phyloP scores from a whole-genome alignment of 2,329 filamentous ascomycete species.

The Fusarium dlaminii region DNA sequence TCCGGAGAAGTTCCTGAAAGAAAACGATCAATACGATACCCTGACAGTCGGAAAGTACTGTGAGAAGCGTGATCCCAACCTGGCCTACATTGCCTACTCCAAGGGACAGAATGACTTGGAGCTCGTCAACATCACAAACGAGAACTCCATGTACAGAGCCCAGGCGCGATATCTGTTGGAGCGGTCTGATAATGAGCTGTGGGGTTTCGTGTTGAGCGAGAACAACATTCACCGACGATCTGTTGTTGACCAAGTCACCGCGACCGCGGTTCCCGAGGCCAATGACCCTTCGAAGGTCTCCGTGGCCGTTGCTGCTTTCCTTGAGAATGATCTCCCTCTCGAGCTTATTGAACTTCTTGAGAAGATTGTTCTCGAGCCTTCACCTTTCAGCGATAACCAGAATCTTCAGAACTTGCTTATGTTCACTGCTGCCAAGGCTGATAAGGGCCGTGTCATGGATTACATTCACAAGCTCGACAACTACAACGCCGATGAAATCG shows the following conservation, averaged over 20 bases:
- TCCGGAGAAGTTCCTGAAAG: constrained; percentile 95
- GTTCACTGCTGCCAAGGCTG: constrained; percentile 95
- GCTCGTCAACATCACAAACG: constrained; percentile 96
- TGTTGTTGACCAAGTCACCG: constrained; percentile 94
- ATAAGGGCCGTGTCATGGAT: constrained; percentile 93
- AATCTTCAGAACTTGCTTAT: constrained; percentile 96
- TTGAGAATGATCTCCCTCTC: constrained; percentile 87
- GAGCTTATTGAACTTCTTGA: constrained; percentile 97
- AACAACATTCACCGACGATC: constrained; percentile 97
- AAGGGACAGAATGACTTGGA: constrained; percentile 98
- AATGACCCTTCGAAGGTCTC: constrained; percentile 95
- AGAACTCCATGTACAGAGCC: constrained; percentile 99
- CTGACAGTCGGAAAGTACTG: constrained; percentile 96
- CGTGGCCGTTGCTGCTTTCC: constrained; percentile 91
- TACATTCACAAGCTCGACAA: constrained; percentile 93
- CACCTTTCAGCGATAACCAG: constrained; percentile 96
- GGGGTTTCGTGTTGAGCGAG: constrained; percentile 91
- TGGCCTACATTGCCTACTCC: constrained; percentile 92
- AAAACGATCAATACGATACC: constrained; percentile 97
- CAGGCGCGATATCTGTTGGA: constrained; percentile 95
- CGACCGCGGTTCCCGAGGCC: constrained; percentile 92
- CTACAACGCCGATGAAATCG: constrained; percentile 93
- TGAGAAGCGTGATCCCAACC: constrained; percentile 96
- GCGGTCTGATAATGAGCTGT: constrained; percentile 88
- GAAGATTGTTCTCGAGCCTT: constrained; percentile 99